Evolutionary conservation across 768 basidiomycete genomes (phyloP), one percentile per base, ranked within the genome.

Genomic region (Calocybe gangraenosa): DNA sequence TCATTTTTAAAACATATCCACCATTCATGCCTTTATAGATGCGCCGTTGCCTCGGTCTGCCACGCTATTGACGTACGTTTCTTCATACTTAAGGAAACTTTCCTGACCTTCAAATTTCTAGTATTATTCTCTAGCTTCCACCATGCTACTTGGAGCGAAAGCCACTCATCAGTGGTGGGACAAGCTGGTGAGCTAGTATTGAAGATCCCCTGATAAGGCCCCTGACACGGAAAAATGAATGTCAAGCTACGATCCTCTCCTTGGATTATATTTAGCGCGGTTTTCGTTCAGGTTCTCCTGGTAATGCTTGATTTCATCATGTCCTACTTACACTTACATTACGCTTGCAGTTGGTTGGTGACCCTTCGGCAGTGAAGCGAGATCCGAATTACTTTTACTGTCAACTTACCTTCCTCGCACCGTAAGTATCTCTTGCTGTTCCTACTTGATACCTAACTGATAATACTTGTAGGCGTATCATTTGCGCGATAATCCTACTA

Each of bases 361-460:
- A 53, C 28, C 31, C 46, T 11, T 45, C 52, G 7, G 1, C 31
- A 13, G 47, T 53, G 25, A 20, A n/a, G 22, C 48, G 51, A 11
- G 47, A 44, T 21, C 34, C 40, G 28, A 52, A 38, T 37, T 44
- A 49, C 21, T 50, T 57, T 33, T 57, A 52, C 31, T 57, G 56
- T 40, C 49, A 49, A 22, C 31, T 57, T 19, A 39, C 14, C n/a
- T 39, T 35, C n/a, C 15, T 35, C 7, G 22, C 34, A 32, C 56
- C 54, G 54, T 57, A 19, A 32, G 56, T 48, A 35, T 14, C 9
- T 17, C 18, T 6, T 40, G 7, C 8, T 14, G 25, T 25, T 4
- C 43, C 8, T 34, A 10, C n/a, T 15, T 3, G 14, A 11, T 14
- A 22, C 37, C 19, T 44, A 17, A 13, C 11, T 13, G n/a, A 34